Percentiles rank a stretch among this genome's conserved stretches.
Conservation (phyloP, 176 grass and related monocot species). For the Carex littledalei region DNA sequence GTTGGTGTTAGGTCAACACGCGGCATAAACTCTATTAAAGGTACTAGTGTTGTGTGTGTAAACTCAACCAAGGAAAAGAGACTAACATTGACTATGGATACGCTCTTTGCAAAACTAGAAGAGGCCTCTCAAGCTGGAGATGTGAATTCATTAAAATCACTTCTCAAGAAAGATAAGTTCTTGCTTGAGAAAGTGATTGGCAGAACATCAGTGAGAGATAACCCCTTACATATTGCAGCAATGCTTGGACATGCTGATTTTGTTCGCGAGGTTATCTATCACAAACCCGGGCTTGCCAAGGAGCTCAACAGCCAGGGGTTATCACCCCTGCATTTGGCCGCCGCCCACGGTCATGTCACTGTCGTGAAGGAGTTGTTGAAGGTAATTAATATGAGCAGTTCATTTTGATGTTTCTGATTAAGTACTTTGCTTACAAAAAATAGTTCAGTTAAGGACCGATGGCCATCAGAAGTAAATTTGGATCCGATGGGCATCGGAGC, state of each 20-base stretch:
- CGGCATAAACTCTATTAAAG: too few species aligned
- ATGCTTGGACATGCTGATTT: constrained; percentile 1
- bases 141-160: not conserved
- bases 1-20: too few species aligned
- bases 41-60: not conserved
- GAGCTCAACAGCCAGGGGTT: not conserved
- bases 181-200: not conserved
- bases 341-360: constrained; percentile 1
- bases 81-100: not conserved
- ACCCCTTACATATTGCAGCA: constrained; percentile 19
- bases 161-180: constrained; percentile 17
- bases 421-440: too few species aligned
- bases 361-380: constrained; percentile 13
- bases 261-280: not conserved
- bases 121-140: constrained; percentile 11
- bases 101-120: not conserved
- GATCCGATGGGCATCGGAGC: too few species aligned
- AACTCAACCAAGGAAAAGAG: not conserved
- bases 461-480: too few species aligned
- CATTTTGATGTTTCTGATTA: not conserved
- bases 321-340: constrained; percentile 23
- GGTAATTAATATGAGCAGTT: not conserved
- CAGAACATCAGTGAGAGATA: not conserved
- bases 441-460: too few species aligned
- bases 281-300: not conserved